Evolutionary conservation across 169 alveolate genomes (phyloP).

Genomic region (Babesia ovis): DNA sequence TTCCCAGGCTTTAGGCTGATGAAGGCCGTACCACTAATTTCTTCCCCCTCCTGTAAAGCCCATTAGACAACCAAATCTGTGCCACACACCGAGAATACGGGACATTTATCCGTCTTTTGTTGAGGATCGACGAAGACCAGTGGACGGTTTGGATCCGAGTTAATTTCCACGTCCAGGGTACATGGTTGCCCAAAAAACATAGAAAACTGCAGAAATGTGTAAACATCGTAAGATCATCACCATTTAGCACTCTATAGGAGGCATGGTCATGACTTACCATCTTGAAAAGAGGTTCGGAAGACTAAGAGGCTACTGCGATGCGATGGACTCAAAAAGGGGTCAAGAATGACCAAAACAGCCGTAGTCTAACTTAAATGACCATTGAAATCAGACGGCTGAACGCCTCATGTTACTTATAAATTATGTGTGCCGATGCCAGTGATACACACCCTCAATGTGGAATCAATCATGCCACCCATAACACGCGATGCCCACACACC

Average conservation of each 20-base stretch:
- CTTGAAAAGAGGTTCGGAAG: conserved; percentile 5
- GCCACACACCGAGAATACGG: conserved; percentile 75
- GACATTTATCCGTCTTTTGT: conserved; percentile 81
- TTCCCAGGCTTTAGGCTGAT: conserved; percentile 90
- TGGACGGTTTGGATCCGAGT: conserved; percentile 71
- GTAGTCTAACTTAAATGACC: neutral
- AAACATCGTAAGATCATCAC: too few species aligned
- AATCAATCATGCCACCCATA: conserved; percentile 4
- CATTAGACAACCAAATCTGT: neutral
- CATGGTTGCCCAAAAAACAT: conserved; percentile 78
- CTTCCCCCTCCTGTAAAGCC: conserved; percentile 83
- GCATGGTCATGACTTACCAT: conserved; percentile 19
- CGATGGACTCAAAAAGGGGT: neutral
- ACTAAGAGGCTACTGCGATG: conserved; percentile 1
- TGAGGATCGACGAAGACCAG: conserved; percentile 71
- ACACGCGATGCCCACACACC: conserved; percentile 5
- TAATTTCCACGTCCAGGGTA: conserved; percentile 73
- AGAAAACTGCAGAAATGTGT: conserved; percentile 66
- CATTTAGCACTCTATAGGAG: too few species aligned
- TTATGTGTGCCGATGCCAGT: neutral
- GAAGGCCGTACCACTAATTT: conserved; percentile 88
- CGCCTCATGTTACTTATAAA: conserved; percentile 1
- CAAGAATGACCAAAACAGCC: neutral
- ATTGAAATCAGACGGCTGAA: neutral
- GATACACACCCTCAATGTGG: conserved; percentile 9